Percentiles rank a stretch among this genome's conserved stretches.
phyloP scores from a whole-genome alignment of 108 stramenopile species.

The Fragilariopsis cylindrus region DNA sequence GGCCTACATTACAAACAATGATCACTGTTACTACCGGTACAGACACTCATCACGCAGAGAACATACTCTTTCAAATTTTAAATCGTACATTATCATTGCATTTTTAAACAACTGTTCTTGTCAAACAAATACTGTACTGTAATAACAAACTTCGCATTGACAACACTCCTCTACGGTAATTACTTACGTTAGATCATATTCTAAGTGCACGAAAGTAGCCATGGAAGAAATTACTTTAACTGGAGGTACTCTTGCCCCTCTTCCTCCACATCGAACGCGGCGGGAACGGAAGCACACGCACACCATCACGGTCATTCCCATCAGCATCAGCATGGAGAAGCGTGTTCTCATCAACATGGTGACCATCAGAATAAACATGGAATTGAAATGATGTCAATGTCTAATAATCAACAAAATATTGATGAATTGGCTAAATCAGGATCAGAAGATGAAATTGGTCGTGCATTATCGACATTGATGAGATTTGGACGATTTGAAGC shows the following conservation, averaged over 20 bases:
- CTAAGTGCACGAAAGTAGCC: not conserved
- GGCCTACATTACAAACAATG: too few species aligned
- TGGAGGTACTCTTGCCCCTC: slow-evolving; percentile 57
- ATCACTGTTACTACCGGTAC: too few species aligned
- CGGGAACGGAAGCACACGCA: slow-evolving; percentile 6
- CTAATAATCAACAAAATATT: not conserved
- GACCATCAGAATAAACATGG: not conserved
- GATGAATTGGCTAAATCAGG: slow-evolving; percentile 7
- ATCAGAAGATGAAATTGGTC: slow-evolving; percentile 14
- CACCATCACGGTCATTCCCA: slow-evolving; percentile 34
- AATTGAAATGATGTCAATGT: slow-evolving; percentile 2
- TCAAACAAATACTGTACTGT: too few species aligned
- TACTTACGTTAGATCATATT: too few species aligned
- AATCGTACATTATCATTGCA: too few species aligned
- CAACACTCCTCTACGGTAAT: too few species aligned
- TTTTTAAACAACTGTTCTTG: too few species aligned
- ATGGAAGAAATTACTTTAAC: slow-evolving; percentile 64
- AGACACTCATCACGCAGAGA: too few species aligned
- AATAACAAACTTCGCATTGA: too few species aligned
- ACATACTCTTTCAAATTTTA: too few species aligned
- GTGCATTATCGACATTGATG: slow-evolving; percentile 6
- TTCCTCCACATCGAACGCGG: not conserved
- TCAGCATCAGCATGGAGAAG: slow-evolving; percentile 20
- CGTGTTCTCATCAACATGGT: slow-evolving; percentile 21
- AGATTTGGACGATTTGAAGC: slow-evolving; percentile 44